phyloP scores from a whole-genome alignment of 352 stramenopile genomes.

The Globisporangium alternatum region DNA sequence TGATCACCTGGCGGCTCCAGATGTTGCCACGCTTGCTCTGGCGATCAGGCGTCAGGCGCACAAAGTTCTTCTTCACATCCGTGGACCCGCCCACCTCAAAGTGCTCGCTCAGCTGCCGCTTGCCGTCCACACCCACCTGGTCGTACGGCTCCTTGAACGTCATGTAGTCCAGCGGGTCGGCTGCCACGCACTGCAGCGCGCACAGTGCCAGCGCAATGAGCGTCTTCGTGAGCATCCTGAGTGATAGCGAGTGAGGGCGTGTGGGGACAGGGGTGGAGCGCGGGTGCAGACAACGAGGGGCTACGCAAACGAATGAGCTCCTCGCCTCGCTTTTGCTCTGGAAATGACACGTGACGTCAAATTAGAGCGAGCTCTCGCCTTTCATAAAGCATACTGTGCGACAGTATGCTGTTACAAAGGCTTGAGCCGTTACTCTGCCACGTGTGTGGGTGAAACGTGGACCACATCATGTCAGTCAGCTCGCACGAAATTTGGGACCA shows the following conservation, averaged over 20 bases:
- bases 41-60: conserved; percentile 73
- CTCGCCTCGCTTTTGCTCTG: conserved; percentile 2
- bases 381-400: not conserved
- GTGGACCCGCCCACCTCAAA: conserved; percentile 54
- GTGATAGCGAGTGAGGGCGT: not conserved
- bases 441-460: not conserved
- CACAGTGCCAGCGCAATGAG: conserved; percentile 26
- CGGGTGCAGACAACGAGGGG: not conserved
- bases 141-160: conserved; percentile 69
- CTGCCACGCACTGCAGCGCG: conserved; percentile 10
- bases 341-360: conserved; percentile 9
- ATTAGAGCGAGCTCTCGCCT: not conserved
- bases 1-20: conserved; percentile 51
- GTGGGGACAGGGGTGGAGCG: not conserved
- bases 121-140: conserved; percentile 46
- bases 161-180: conserved; percentile 15
- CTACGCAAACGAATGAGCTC: conserved; percentile 1
- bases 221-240: conserved; percentile 17
- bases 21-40: conserved; percentile 80
- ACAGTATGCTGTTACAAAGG: not conserved
- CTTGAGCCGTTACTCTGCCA: not conserved
- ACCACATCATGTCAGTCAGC: conserved; percentile 1
- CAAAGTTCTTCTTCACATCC: conserved; percentile 82
- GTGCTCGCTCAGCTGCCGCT: conserved; percentile 56
- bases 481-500: not conserved